A percentile compares a stretch with the other conserved stretches of the same genome.
phyloP scores from a whole-genome alignment of 306 rosid species.

The Elaeagnus macrophylla region DNA sequence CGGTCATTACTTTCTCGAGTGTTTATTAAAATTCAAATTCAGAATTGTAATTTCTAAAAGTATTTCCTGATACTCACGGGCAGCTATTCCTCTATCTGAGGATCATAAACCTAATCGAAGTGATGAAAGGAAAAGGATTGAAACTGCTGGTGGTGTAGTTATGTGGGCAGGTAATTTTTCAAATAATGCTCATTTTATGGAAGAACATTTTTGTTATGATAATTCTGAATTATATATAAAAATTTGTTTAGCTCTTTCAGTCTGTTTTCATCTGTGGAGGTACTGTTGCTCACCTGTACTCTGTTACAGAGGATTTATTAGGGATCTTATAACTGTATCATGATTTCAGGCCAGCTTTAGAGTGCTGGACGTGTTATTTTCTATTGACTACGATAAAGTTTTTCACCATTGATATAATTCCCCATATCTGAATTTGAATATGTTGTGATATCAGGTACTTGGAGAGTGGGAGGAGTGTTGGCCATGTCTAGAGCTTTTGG shows the following conservation, averaged over 20 bases:
- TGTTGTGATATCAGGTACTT: conserved; percentile 61
- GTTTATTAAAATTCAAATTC: not conserved
- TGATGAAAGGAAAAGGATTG: conserved; percentile 95
- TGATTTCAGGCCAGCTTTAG: conserved; percentile 11
- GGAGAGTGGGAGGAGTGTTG: conserved; percentile 98
- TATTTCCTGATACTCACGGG: conserved; percentile 10
- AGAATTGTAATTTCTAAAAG: conserved; percentile 5
- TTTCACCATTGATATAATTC: conserved; percentile 10
- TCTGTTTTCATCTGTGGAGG: no score
- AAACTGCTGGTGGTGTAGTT: conserved; percentile 90
- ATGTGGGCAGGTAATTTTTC: conserved; percentile 87
- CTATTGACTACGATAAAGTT: not conserved
- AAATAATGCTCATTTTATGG: not conserved
- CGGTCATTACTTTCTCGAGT: no score
- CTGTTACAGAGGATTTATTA: no score
- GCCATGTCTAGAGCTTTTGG: conserved; percentile 99
- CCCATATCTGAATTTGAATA: conserved; percentile 9
- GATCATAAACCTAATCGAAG: conserved; percentile 97
- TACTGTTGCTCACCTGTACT: no score
- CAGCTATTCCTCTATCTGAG: conserved; percentile 93
- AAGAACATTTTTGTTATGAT: not conserved
- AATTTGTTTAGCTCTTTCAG: no score
- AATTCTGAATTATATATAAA: no score
- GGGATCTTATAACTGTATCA: no score
- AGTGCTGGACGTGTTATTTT: not conserved